Evolutionary conservation across 176 grass and related monocot genomes (phyloP), one percentile per base, ranked within the genome.

Genomic region (Raddia distichophylla): DNA sequence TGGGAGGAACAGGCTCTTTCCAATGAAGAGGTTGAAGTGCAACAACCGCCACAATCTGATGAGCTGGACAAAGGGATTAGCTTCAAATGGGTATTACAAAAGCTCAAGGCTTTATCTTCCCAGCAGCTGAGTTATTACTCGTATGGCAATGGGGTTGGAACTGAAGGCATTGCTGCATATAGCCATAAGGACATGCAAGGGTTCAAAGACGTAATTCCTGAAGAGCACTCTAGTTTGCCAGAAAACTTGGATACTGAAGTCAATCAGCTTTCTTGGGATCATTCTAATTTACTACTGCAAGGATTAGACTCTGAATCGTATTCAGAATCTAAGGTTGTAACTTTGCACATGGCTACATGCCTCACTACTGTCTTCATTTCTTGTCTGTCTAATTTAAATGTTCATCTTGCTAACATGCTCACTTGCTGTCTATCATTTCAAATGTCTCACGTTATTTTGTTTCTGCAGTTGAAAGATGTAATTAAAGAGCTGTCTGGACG

Each of bases 401-500:
- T 76, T 16, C 17, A 5, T 80, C 69, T 73, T 51, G 18, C 44
- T 67, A 68, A 60, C 32, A 73, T 76, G 59, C 16, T 73, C 49
- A 77, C 3, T 20, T 86, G 7, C 22, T 74, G 40, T 20, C 55
- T 68, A 69, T 62, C 10, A 20, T 50, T 62, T 16, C 32, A 73
- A 62, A 43, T 27, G 43, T 82, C 47, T 71, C n/a, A 71, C 16
- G 47, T 64, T 56, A n/a, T 12, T 74, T 79, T 73, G 13, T 75
- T 77, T 86, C 12, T 73, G 68, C 80, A 95, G 93, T 50, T 92
- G 82, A 64, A 83, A 76, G 69, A 75, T 80, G 64, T 48, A 8
- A 74, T 92, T 15, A 85, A 81, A 86, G 85, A 90, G 46, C 70
- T 95, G 62, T 82, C 71, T 33, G 81, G 67, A 48, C 84, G 87